A percentile compares a stretch with the other conserved stretches of the same genome.
phyloP scores from a whole-genome alignment of 805 yeast genomes.

The Lachancea kluyveri region DNA sequence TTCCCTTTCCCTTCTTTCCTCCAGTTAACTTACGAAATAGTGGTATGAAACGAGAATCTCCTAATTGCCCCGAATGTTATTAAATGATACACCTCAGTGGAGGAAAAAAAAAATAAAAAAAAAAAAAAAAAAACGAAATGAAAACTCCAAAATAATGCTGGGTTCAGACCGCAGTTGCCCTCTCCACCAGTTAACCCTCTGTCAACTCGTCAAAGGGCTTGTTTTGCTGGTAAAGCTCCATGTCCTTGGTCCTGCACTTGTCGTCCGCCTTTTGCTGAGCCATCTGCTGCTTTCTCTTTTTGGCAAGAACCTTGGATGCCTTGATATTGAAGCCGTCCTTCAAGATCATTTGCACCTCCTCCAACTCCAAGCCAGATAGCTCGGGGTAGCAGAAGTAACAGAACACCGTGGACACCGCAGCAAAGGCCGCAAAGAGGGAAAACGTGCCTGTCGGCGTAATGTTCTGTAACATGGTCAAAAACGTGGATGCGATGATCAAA shows the following conservation, averaged over 20 bases:
- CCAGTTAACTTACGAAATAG: too few relatives aligned
- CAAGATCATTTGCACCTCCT: conserved; percentile 80
- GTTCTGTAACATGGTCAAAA: conserved; percentile 86
- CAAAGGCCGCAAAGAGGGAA: conserved; percentile 79
- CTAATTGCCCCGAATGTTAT: too few relatives aligned
- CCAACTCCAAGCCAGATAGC: conserved; percentile 81
- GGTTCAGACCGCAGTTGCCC: neutral
- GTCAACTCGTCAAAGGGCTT: conserved; percentile 11
- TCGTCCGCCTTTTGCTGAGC: conserved; percentile 9
- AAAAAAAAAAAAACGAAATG: neutral
- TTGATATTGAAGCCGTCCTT: conserved; percentile 83
- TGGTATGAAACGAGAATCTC: too few relatives aligned
- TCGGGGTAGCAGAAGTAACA: conserved; percentile 88
- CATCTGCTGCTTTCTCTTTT: conserved; percentile 34
- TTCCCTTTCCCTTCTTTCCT: too few relatives aligned
- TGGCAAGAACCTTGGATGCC: conserved; percentile 50
- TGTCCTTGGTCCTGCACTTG: conserved; percentile 3
- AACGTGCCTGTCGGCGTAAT: conserved; percentile 96
- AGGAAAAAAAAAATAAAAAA: neutral
- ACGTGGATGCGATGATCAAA: conserved; percentile 81
- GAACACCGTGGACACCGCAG: conserved; percentile 63
- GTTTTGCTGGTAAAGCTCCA: conserved; percentile 8
- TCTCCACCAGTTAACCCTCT: conserved; percentile 5
- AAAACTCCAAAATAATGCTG: neutral
- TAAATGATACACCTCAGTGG: too few relatives aligned